Conservation (phyloP, 1,139 yeast species). For the Hanseniaspora gamundiae region DNA sequence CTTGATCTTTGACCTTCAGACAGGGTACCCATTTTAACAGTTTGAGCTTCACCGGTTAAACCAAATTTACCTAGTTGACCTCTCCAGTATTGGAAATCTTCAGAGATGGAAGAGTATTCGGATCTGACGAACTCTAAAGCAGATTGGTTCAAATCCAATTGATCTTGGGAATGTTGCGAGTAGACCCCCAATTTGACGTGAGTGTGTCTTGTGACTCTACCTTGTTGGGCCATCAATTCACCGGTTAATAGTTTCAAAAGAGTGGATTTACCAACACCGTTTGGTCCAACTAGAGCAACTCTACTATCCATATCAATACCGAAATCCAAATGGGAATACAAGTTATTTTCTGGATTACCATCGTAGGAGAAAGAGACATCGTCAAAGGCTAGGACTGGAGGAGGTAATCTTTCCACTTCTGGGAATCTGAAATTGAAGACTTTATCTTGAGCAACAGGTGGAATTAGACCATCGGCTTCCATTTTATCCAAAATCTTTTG, state of each 20-base stretch:
- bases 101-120: conserved; percentile 77
- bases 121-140: conserved; percentile 96
- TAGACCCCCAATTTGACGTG: conserved; percentile 97
- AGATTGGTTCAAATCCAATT: conserved; percentile 86
- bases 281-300: conserved; percentile 96
- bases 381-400: conserved; percentile 96
- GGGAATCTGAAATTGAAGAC: conserved; percentile 93
- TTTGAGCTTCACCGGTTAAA: conserved; percentile 97
- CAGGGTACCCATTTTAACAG: conserved; percentile 95
- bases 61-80: conserved; percentile 97
- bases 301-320: conserved; percentile 99
- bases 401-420: conserved; percentile 93
- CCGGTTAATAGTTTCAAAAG: conserved; percentile 95
- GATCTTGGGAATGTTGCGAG: conserved; percentile 98
- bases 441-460: conserved; percentile 84
- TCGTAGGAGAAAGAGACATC: conserved; percentile 87
- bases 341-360: conserved; percentile 76
- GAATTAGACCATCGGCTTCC: conserved; percentile 98
- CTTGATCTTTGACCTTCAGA: conserved; percentile 99
- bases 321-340: conserved; percentile 82
- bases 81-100: conserved; percentile 99
- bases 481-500: conserved; percentile 98
- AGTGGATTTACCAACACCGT: conserved; percentile 98
- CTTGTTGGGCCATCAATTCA: conserved; percentile 73
- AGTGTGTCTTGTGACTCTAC: conserved; percentile 94